Evolutionary conservation across 169 alveolate genomes (phyloP).

Genomic region (Babesia sp.): DNA sequence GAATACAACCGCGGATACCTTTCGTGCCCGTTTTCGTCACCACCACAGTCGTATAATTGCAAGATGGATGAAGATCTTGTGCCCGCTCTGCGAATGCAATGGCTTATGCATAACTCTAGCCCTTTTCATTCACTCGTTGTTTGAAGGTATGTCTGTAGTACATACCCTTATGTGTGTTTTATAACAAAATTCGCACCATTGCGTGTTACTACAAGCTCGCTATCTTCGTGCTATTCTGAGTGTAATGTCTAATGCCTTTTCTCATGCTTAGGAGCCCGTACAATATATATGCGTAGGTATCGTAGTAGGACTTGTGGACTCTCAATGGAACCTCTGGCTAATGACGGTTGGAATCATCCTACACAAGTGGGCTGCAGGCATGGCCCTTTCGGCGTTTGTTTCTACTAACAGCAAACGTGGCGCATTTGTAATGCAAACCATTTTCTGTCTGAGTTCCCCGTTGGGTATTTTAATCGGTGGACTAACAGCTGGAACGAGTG

Average conservation of each 20-base stretch:
- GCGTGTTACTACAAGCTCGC: neutral
- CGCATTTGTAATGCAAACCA: slow-evolving; percentile 8
- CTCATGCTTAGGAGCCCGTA: no score
- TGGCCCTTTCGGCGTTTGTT: slow-evolving; percentile 61
- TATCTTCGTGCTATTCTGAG: neutral
- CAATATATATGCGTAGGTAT: slow-evolving; percentile 25
- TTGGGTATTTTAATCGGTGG: slow-evolving; percentile 54
- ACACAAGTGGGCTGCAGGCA: slow-evolving; percentile 70
- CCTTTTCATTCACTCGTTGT: slow-evolving; percentile 51
- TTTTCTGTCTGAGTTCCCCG: slow-evolving; percentile 59
- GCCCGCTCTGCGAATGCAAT: slow-evolving; percentile 67
- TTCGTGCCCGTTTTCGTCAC: slow-evolving; percentile 41
- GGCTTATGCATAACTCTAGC: slow-evolving; percentile 67
- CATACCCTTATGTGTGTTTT: neutral
- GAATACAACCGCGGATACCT: neutral
- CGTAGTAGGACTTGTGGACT: slow-evolving; percentile 53
- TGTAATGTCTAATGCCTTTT: neutral
- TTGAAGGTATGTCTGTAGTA: slow-evolving; percentile 45
- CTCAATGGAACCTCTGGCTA: slow-evolving; percentile 55
- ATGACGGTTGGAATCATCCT: slow-evolving; percentile 41
- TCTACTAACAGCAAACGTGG: slow-evolving; percentile 5
- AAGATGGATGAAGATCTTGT: slow-evolving; percentile 36
- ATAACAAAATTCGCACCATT: neutral
- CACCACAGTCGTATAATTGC: slow-evolving; percentile 23
- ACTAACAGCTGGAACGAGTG: slow-evolving; percentile 13